Evolutionary conservation across 2,329 filamentous ascomycete genomes (phyloP).

Genomic region (Trichoderma aggressivum): DNA sequence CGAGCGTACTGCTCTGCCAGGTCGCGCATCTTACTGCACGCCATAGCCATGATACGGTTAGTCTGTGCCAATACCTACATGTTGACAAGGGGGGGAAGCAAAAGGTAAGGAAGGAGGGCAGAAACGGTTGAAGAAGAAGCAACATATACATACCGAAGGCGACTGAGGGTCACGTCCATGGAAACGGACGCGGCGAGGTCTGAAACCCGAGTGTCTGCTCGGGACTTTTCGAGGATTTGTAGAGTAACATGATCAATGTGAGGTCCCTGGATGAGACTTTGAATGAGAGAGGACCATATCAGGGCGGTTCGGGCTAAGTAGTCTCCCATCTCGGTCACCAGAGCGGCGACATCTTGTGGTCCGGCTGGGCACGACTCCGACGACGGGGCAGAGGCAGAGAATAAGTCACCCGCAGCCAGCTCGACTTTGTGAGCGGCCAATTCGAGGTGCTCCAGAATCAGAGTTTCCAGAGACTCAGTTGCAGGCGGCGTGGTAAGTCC

Average conservation of each 20-base stretch:
- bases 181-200: constrained; percentile 30
- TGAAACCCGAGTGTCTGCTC: constrained; percentile 25
- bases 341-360: constrained; percentile 25
- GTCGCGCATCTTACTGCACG: constrained; percentile 35
- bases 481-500: constrained; percentile 12
- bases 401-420: constrained; percentile 17
- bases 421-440: constrained; percentile 26
- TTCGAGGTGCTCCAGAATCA: constrained; percentile 31
- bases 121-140: not conserved
- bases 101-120: not conserved
- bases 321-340: constrained; percentile 36
- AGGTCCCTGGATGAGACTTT: constrained; percentile 32
- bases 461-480: constrained; percentile 24
- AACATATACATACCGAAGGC: constrained; percentile 31
- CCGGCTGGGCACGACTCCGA: constrained; percentile 17
- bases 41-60: constrained; percentile 13
- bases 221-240: constrained; percentile 30
- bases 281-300: constrained; percentile 34
- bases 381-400: not conserved
- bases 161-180: constrained; percentile 34
- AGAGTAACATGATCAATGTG: constrained; percentile 31
- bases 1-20: constrained; percentile 34
- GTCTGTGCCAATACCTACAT: not conserved
- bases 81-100: not conserved
- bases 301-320: constrained; percentile 35